Evolutionary conservation across 2,329 filamentous ascomycete genomes (phyloP), one percentile per base, ranked within the genome.

Genomic region (Cytospora paraplurivora): DNA sequence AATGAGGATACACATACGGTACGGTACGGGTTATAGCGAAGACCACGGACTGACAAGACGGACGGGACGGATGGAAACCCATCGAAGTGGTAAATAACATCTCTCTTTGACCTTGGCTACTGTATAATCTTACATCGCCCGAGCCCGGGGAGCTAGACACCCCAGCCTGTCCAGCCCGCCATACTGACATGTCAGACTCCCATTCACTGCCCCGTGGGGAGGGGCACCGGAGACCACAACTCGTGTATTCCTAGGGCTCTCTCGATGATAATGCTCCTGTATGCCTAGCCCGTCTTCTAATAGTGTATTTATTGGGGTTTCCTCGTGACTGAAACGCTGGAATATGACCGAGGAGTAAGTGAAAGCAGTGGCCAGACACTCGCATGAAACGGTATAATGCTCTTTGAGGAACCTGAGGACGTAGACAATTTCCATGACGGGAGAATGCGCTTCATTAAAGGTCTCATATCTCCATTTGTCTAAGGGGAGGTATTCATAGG

Each of bases 401-500:
- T 55, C 51, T 55, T 51, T 19, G 13, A 49, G 53, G 32, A 49
- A 52, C 51, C 38, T 55, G 51, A 61, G 47, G 41, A 49, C 32
- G 49, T 21, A 53, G 37, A 12, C 51, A n/a, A 41, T 7, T 47
- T n/a, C 44, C 44, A 47, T 47, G 44, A 44, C 17, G 41, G 41
- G 41, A 47, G 44, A 47, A 81, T 78, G 80, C 81, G 78, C 78
- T 81, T 82, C 78, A 78, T 82, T 79, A 79, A 33, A 72, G 62
- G 57, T 66, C 66, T 75, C 69, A 76, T 73, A 77, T 74, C 76
- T 83, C 81, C 86, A 86, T 77, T 27, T 75, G 77, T 83, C 81
- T 86, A 87, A 80, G 85, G 85, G 75, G 84, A 86, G 71, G 84
- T 87, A 78, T 85, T 86, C 85, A 87, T 87, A 41, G 85, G 84